Evolutionary conservation across 345 rosid species (phyloP).

Genomic region (Eucalyptus erythrocorys): DNA sequence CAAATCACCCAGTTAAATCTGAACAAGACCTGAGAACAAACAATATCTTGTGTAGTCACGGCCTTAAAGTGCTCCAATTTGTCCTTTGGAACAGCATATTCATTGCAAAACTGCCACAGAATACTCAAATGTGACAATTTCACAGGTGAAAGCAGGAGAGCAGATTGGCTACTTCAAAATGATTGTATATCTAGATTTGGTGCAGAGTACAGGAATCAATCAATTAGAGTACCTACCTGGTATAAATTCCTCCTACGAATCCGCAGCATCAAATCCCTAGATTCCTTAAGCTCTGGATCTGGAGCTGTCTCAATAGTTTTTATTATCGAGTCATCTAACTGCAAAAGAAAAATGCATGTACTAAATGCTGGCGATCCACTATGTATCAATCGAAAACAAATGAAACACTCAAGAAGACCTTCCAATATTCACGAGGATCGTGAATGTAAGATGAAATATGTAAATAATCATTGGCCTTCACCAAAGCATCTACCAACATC

Average conservation of each 20-base stretch:
- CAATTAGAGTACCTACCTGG: constrained; percentile 35
- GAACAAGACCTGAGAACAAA: constrained; percentile 71
- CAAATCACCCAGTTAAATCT: neutral
- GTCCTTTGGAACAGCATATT: constrained; percentile 88
- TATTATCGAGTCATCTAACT: constrained; percentile 85
- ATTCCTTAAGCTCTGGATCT: constrained; percentile 56
- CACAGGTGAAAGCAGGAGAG: neutral
- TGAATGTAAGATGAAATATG: constrained; percentile 50
- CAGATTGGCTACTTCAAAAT: neutral
- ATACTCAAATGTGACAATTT: neutral
- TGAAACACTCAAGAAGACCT: constrained; percentile 28
- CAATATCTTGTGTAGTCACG: constrained; percentile 77
- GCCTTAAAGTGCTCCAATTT: constrained; percentile 66
- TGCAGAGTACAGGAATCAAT: neutral
- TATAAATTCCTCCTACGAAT: constrained; percentile 78
- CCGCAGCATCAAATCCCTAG: constrained; percentile 73
- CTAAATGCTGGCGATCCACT: neutral
- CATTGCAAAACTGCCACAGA: constrained; percentile 80
- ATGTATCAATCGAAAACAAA: neutral
- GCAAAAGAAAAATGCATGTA: constrained; percentile 6
- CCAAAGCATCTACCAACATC: constrained; percentile 85
- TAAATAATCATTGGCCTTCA: constrained; percentile 57
- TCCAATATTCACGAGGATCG: constrained; percentile 85
- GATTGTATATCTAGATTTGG: neutral
- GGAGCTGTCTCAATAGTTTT: constrained; percentile 80